These are phyloP conservation scores for Microcos paniculata DNA, from an alignment of 345 rosid genomes.

Conservation along the genomic window DNA sequence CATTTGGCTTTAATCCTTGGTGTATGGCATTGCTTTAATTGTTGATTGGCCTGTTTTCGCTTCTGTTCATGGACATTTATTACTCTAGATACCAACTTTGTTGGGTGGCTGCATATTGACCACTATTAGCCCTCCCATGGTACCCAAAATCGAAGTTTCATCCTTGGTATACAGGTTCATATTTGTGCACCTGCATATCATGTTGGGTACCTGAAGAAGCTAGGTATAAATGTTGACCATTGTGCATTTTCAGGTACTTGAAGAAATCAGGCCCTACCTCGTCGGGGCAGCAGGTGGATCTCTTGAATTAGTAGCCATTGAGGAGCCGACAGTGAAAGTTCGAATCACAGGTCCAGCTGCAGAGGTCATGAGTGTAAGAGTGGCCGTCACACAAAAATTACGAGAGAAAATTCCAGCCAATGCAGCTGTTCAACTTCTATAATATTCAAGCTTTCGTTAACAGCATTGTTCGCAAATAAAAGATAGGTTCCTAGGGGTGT, in stretches of 20 bases:
- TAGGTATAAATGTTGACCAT: slow-evolving; percentile 28
- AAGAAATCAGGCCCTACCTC: slow-evolving; percentile 95
- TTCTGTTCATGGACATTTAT: background rate
- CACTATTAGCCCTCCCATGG: background rate
- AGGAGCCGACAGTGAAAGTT: slow-evolving; percentile 84
- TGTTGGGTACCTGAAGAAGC: slow-evolving; percentile 84
- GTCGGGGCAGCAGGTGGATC: slow-evolving; percentile 95
- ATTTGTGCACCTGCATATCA: background rate
- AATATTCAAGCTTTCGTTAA: background rate
- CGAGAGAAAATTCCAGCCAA: slow-evolving; percentile 90
- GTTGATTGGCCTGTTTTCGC: background rate
- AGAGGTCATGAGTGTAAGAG: slow-evolving; percentile 94
- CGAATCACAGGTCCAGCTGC: slow-evolving; percentile 95
- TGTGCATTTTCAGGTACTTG: slow-evolving; percentile 62
- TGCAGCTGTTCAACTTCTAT: slow-evolving; percentile 93
- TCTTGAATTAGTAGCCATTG: slow-evolving; percentile 81
- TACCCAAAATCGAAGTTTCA: background rate
- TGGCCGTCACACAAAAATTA: slow-evolving; percentile 87
- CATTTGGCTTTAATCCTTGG: background rate
- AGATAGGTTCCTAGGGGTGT: background rate
- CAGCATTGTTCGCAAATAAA: background rate
- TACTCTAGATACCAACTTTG: background rate
- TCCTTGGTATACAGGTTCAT: background rate
- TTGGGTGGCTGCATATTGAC: background rate
- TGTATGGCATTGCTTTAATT: background rate